A percentile compares a stretch with the other conserved stretches of the same genome.
Conservation (phyloP, 2,329 filamentous ascomycete species). For the Botrytis sinoallii region DNA sequence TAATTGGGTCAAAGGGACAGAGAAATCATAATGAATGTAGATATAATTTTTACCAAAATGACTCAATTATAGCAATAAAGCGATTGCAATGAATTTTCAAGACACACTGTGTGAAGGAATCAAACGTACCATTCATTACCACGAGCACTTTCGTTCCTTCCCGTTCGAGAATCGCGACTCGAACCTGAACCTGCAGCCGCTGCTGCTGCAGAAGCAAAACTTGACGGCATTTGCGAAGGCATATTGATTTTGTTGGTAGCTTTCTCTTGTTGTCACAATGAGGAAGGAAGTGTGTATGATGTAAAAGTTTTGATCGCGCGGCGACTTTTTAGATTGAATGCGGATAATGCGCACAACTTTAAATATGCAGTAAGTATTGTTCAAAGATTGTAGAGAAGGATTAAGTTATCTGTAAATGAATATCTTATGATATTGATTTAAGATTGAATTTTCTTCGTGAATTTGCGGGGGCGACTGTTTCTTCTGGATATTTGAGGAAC, state of each 20-base stretch:
- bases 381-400: constrained; percentile 5
- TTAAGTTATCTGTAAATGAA: neutral
- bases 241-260: constrained; percentile 14
- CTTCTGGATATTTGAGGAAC: constrained; percentile 4
- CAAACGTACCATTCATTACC: constrained; percentile 66
- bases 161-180: constrained; percentile 57
- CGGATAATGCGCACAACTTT: constrained; percentile 15
- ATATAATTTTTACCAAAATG: neutral
- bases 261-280: constrained; percentile 9
- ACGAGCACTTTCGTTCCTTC: constrained; percentile 44
- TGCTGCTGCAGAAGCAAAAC: constrained; percentile 79
- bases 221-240: constrained; percentile 59
- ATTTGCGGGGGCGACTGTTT: neutral
- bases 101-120: neutral
- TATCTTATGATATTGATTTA: constrained; percentile 5
- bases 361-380: neutral
- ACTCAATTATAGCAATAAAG: neutral
- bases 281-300: neutral
- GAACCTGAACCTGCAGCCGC: constrained; percentile 51
- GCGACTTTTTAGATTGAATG: neutral
- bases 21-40: neutral
- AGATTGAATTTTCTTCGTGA: constrained; percentile 1
- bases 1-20: neutral
- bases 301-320: constrained; percentile 17
- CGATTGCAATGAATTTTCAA: neutral